Base-by-base conservation (phyloP, 2,329 filamentous ascomycete species). In the Metarhizium humberi region DNA sequence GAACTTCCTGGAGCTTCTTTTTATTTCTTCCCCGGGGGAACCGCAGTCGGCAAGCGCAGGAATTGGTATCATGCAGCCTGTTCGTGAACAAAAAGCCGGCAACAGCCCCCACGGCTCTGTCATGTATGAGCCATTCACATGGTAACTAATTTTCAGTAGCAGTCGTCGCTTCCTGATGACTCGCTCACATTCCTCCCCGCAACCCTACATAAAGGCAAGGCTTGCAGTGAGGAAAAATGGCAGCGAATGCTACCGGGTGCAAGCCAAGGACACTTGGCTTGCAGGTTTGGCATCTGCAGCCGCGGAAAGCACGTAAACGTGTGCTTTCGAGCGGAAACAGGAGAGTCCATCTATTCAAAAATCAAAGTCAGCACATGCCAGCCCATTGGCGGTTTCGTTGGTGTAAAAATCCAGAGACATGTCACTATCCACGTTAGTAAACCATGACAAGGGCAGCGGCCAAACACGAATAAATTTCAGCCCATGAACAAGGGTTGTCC, bases 181-280 rank as follows among this genome's bases (percentile, higher is more conserved):
- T 25, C 25, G 25, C 25, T 25, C 25, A 16, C 18, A 13, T 46
- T 36, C 47, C 79, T 79, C 79, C 75, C 78, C 73, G 62, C 77
- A 73, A 63, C 75, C 69, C 66, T 68, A 67, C 77, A 55, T 68
- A 57, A 25, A 71, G 73, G 76, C 73, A 69, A 63, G 66, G 69
- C 62, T 60, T 71, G 74, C 71, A 78, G 76, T 77, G 78, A 80
- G 78, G 76, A 79, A 79, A 78, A 68, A 62, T 63, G 59, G 59
- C 62, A 64, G 48, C 62, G 57, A 55, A 59, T 48, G 57, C 56
- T 51, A 52, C 56, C 46, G 50, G 50, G 13, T 36, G 34, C 54
- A 51, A 18, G 43, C 20, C 49, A 36, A 45, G 25, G n/a, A 25
- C 25, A 20, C n/a, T 20, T 45, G 34, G n/a, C 48, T 20, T 36